Evolutionary conservation across 2,329 filamentous ascomycete species (phyloP).

Genomic region (Fusarium sp.): DNA sequence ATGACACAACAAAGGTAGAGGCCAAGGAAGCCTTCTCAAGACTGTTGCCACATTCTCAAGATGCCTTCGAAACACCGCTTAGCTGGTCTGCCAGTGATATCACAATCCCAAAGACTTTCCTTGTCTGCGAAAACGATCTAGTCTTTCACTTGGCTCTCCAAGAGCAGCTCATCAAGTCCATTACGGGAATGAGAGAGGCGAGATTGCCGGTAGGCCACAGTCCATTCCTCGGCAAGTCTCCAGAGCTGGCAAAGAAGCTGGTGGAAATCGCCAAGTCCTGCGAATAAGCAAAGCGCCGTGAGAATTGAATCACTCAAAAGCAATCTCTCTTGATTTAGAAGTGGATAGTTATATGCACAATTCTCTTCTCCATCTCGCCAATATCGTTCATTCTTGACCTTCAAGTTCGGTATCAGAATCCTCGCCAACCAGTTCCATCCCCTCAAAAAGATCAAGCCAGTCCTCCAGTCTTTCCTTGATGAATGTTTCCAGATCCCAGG

Average conservation of each 20-base stretch:
- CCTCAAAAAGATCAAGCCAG: slow-evolving; percentile 45
- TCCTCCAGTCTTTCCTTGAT: slow-evolving; percentile 42
- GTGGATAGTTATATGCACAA: no score
- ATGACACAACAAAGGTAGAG: slow-evolving; percentile 1
- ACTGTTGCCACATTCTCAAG: slow-evolving; percentile 1
- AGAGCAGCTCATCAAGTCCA: slow-evolving; percentile 6
- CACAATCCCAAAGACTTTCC: slow-evolving; percentile 6
- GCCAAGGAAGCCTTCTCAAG: background rate
- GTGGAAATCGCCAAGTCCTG: background rate
- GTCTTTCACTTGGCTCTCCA: background rate
- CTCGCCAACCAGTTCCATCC: slow-evolving; percentile 33
- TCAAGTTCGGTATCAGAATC: background rate
- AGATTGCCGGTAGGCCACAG: slow-evolving; percentile 6
- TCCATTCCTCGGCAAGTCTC: slow-evolving; percentile 1
- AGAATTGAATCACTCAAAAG: no score
- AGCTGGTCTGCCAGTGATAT: slow-evolving; percentile 6
- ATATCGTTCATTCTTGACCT: background rate
- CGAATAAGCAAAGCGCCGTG: no score
- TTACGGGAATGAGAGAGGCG: background rate
- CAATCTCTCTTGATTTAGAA: no score
- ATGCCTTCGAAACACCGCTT: slow-evolving; percentile 6
- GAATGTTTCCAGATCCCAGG: slow-evolving; percentile 45
- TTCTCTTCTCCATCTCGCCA: no score
- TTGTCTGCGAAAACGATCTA: slow-evolving; percentile 10
- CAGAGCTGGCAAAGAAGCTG: background rate